Evolutionary conservation across 495 filamentous ascomycete genomes (phyloP).

Genomic region (Parachaetomium inaequale): DNA sequence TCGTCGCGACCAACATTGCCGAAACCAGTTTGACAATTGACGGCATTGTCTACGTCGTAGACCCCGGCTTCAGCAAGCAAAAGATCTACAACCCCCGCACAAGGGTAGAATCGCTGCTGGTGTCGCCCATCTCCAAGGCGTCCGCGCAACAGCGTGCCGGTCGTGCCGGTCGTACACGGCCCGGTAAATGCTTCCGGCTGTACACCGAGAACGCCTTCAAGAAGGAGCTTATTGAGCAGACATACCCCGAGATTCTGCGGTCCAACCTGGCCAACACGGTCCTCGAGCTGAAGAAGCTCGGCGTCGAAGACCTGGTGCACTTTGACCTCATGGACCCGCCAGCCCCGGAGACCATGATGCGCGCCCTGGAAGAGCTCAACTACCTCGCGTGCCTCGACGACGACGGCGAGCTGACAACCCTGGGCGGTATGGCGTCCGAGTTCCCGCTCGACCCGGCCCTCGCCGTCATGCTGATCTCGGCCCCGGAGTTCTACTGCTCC

Average conservation of each 20-base stretch:
- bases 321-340: constrained; percentile 99
- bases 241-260: constrained; percentile 90
- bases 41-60: constrained; percentile 97
- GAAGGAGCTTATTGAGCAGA: constrained; percentile 95
- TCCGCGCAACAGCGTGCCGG: constrained; percentile 98
- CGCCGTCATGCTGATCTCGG: constrained; percentile 96
- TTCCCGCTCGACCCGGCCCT: constrained; percentile 94
- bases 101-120: constrained; percentile 90
- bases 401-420: constrained; percentile 81
- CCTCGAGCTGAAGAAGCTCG: constrained; percentile 94
- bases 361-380: constrained; percentile 95
- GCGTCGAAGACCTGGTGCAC: constrained; percentile 92
- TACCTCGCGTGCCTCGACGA: constrained; percentile 96
- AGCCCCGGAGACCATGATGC: constrained; percentile 97
- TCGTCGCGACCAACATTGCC: constrained; percentile 96
- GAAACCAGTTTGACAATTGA: constrained; percentile 98
- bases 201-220: constrained; percentile 97
- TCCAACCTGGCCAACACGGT: constrained; percentile 95
- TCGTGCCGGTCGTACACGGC: constrained; percentile 96
- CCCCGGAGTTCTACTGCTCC: constrained; percentile 97
- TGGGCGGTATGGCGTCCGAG: constrained; percentile 87
- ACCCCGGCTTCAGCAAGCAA: constrained; percentile 98
- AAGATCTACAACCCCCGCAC: constrained; percentile 98
- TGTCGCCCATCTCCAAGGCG: constrained; percentile 95
- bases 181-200: constrained; percentile 95